These are phyloP conservation scores for Sophora flavescens DNA, from an alignment of 306 rosid species.

Conservation along the genomic window DNA sequence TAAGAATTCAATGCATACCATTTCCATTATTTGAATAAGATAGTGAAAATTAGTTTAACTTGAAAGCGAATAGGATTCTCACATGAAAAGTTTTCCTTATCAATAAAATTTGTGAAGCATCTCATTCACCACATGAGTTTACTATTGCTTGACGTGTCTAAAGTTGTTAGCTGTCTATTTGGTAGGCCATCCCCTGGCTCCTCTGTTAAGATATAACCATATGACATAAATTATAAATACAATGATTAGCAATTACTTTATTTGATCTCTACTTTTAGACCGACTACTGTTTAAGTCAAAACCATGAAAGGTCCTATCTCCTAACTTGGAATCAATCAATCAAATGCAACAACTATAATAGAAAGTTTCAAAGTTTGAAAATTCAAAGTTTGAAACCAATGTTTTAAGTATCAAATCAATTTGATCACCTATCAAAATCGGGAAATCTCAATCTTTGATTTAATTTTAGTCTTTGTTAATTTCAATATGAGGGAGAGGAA, in stretches of 20 bases:
- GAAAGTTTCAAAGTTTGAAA: slow-evolving; percentile 7
- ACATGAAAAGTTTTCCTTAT: background rate
- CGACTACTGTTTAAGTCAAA: slow-evolving; percentile 4
- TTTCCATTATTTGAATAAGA: background rate
- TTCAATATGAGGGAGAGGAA: too few relatives aligned
- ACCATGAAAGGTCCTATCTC: background rate
- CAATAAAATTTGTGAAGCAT: slow-evolving; percentile 32
- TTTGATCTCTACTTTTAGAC: background rate
- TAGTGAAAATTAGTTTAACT: background rate
- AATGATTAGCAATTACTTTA: slow-evolving; percentile 20
- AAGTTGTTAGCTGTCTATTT: slow-evolving; percentile 3
- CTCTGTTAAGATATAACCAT: background rate
- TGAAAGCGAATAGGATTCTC: slow-evolving; percentile 24
- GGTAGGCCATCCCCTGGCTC: slow-evolving; percentile 14
- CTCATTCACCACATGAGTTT: slow-evolving; percentile 32
- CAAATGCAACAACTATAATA: slow-evolving; percentile 1
- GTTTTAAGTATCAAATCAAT: too few relatives aligned
- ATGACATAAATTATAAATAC: slow-evolving; percentile 6
- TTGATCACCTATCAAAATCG: too few relatives aligned
- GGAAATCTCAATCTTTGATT: too few relatives aligned
- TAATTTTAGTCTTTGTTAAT: too few relatives aligned
- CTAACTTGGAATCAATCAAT: slow-evolving; percentile 12
- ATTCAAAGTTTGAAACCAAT: background rate
- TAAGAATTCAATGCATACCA: slow-evolving; percentile 17
- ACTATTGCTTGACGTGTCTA: slow-evolving; percentile 12